Evolutionary conservation across 352 stramenopile genomes (phyloP).

Genomic region (Phytophthora tentaculata): DNA sequence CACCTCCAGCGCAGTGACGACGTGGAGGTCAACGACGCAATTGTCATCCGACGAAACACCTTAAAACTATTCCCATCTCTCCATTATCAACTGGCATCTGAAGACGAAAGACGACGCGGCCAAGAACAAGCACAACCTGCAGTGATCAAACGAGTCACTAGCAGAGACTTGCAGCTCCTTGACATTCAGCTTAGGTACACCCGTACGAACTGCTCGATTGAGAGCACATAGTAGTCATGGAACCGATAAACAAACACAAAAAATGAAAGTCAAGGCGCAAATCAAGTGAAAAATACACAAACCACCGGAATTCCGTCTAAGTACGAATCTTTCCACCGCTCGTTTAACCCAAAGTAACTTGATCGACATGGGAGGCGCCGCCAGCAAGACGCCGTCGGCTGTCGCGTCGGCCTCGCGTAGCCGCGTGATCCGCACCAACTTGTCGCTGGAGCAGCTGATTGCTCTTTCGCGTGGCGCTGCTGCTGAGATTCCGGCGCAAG

Average conservation of each 20-base stretch:
- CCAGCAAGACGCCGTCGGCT: conserved; percentile 35
- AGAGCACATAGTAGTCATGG: conserved; percentile 13
- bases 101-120: conserved; percentile 20
- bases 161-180: conserved; percentile 19
- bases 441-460: conserved; percentile 45
- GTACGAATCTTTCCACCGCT: conserved; percentile 22
- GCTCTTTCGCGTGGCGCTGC: conserved; percentile 27
- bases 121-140: conserved; percentile 19
- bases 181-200: neutral
- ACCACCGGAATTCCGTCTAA: conserved; percentile 33
- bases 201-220: conserved; percentile 8
- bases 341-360: conserved; percentile 15
- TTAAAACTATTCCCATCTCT: conserved; percentile 9
- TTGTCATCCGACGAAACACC: neutral
- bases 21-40: conserved; percentile 2
- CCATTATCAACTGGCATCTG: conserved; percentile 16
- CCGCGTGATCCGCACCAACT: conserved; percentile 46
- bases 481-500: conserved; percentile 1
- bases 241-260: conserved; percentile 2
- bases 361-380: conserved; percentile 32
- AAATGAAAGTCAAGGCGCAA: conserved; percentile 3
- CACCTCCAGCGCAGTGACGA: neutral
- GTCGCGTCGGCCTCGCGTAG: conserved; percentile 16
- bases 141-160: conserved; percentile 11
- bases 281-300: neutral